Conservation (phyloP, 495 filamentous ascomycete species). For the Neurospora africana region DNA sequence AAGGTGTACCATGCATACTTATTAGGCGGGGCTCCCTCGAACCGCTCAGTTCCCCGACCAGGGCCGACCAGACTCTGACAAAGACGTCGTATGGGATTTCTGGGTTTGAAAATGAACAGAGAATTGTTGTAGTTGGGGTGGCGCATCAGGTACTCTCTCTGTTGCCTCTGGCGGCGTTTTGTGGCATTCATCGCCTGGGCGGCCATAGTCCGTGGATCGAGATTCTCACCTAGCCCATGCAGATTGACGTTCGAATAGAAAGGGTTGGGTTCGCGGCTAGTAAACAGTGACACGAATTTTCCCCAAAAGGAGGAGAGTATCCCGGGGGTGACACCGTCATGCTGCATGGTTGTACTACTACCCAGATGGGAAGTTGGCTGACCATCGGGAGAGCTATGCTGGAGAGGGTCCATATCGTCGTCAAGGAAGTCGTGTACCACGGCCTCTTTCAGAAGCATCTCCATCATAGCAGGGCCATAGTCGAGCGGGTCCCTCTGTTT, state of each 20-base stretch:
- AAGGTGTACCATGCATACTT: slow-evolving; percentile 85
- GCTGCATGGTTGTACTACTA: slow-evolving; percentile 1
- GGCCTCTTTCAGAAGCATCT: slow-evolving; percentile 92
- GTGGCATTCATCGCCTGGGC: slow-evolving; percentile 78
- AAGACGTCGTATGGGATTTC: slow-evolving; percentile 62
- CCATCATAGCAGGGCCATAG: slow-evolving; percentile 76
- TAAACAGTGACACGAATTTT: slow-evolving; percentile 40
- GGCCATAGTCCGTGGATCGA: slow-evolving; percentile 80
- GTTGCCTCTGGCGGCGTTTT: slow-evolving; percentile 70
- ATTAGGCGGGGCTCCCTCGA: slow-evolving; percentile 78
- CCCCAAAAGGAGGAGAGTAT: slow-evolving; percentile 48
- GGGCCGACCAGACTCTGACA: slow-evolving; percentile 91
- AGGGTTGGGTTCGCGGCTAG: slow-evolving; percentile 74
- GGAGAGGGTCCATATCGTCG: slow-evolving; percentile 43
- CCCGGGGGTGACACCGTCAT: slow-evolving; percentile 36
- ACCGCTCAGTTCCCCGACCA: slow-evolving; percentile 72
- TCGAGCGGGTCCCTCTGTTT: slow-evolving; percentile 73
- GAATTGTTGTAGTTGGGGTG: slow-evolving; percentile 91
- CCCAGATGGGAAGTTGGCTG: slow-evolving; percentile 23
- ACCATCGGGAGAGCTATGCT: slow-evolving; percentile 27
- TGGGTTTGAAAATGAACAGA: slow-evolving; percentile 73
- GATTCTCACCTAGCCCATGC: slow-evolving; percentile 56
- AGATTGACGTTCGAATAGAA: slow-evolving; percentile 82
- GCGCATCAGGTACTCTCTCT: slow-evolving; percentile 77
- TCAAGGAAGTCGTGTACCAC: slow-evolving; percentile 92